A percentile compares a stretch with the other conserved stretches of the same genome.
Evolutionary conservation across 2,329 filamentous ascomycete species (phyloP).

Genomic region (Neonectria ditissima): DNA sequence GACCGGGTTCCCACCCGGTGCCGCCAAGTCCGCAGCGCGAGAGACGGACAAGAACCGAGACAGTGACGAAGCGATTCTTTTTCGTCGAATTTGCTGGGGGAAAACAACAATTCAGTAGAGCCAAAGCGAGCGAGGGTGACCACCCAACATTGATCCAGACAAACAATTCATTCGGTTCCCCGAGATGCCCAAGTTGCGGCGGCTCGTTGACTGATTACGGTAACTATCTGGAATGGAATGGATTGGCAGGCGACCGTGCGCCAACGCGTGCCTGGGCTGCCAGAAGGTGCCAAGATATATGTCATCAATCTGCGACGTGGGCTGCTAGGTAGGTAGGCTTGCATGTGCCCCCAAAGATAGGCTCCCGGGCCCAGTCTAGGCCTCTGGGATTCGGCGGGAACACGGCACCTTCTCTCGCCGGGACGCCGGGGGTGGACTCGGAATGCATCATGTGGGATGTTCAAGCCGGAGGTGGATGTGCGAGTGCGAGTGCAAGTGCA

Average conservation of each 20-base stretch:
- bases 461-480: conserved; percentile 29
- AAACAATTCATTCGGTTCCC: neutral
- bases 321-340: conserved; percentile 20
- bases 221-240: conserved; percentile 12
- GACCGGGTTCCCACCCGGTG: conserved; percentile 39
- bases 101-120: neutral
- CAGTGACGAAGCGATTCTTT: neutral
- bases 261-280: neutral
- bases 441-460: conserved; percentile 33
- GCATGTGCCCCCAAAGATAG: conserved; percentile 40
- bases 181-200: neutral
- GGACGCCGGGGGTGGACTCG: conserved; percentile 31
- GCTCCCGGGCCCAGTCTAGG: conserved; percentile 28
- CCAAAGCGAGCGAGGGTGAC: no score
- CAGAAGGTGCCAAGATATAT: conserved; percentile 16
- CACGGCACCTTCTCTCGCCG: conserved; percentile 16
- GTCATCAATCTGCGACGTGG: conserved; percentile 32
- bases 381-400: conserved; percentile 19
- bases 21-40: conserved; percentile 28
- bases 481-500: conserved; percentile 3
- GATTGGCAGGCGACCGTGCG: conserved; percentile 9
- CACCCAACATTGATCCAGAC: no score
- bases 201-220: no score
- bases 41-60: conserved; percentile 15
- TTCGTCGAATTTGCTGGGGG: neutral